Conservation (phyloP, 2,329 filamentous ascomycete species). For the Colletotrichum navitas region DNA sequence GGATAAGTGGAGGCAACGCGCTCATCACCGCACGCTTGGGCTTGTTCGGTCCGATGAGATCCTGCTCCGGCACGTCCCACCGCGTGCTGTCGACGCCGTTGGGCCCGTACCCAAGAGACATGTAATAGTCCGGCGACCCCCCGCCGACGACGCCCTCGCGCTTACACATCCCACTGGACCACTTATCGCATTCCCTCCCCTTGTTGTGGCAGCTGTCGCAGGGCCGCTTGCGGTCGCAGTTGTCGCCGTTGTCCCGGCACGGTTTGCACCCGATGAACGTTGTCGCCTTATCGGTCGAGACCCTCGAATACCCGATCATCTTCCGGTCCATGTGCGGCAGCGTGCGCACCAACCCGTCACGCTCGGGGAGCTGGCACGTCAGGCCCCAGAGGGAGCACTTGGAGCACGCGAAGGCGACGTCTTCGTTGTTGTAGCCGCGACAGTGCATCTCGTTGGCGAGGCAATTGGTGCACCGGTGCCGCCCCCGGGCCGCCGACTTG, state of each 20-base stretch:
- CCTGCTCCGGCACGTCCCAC: slow-evolving; percentile 1
- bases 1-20: neutral
- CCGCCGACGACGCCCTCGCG: slow-evolving; percentile 39
- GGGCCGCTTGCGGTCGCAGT: slow-evolving; percentile 54
- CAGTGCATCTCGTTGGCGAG: slow-evolving; percentile 15
- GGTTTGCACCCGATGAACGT: slow-evolving; percentile 25
- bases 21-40: slow-evolving; percentile 37
- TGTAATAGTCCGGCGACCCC: slow-evolving; percentile 52
- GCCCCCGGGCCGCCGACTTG: neutral
- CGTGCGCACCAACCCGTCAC: too few relatives aligned
- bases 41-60: slow-evolving; percentile 33
- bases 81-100: slow-evolving; percentile 46
- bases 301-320: slow-evolving; percentile 31
- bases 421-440: slow-evolving; percentile 21
- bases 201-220: slow-evolving; percentile 51
- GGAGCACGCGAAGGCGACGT: slow-evolving; percentile 32
- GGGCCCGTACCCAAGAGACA: slow-evolving; percentile 48
- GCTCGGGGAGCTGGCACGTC: slow-evolving; percentile 20
- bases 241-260: slow-evolving; percentile 17
- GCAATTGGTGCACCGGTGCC: slow-evolving; percentile 29
- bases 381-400: slow-evolving; percentile 39
- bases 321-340: slow-evolving; percentile 26
- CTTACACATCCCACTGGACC: neutral
- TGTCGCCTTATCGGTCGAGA: slow-evolving; percentile 2
- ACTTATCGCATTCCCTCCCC: slow-evolving; percentile 41